Conservation (phyloP, 176 grass and related monocot genomes). For the Olyra latifolia region DNA sequence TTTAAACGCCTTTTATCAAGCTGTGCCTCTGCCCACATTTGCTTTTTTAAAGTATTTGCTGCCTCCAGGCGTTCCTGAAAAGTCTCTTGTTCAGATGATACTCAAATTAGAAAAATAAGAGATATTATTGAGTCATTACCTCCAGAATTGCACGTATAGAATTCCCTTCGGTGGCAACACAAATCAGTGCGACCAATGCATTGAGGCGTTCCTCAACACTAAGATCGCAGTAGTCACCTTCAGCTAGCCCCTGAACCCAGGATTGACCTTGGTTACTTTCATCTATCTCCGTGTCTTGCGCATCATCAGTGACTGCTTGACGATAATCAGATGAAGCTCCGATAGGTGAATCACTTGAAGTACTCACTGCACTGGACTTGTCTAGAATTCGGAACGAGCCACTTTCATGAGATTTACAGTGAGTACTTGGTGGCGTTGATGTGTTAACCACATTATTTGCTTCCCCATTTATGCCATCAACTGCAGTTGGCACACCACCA, state of each 20-base stretch:
- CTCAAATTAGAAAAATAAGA: constrained; percentile 19
- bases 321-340: constrained; percentile 38
- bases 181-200: constrained; percentile 79
- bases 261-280: constrained; percentile 79
- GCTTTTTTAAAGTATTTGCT: constrained; percentile 92
- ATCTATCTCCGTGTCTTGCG: constrained; percentile 69
- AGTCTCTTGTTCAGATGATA: constrained; percentile 22
- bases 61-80: constrained; percentile 90
- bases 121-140: constrained; percentile 30
- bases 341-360: constrained; percentile 39
- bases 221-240: constrained; percentile 89
- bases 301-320: constrained; percentile 6
- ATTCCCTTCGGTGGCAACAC: constrained; percentile 85
- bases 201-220: constrained; percentile 87
- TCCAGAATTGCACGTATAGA: constrained; percentile 58
- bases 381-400: constrained; percentile 28
- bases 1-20: constrained; percentile 85
- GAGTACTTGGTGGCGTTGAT: constrained; percentile 7
- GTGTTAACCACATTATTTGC: constrained; percentile 21
- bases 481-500: constrained; percentile 9
- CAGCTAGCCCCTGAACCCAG: constrained; percentile 86
- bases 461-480: constrained; percentile 32
- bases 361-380: constrained; percentile 39
- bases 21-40: constrained; percentile 98
- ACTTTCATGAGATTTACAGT: constrained; percentile 38